These are phyloP conservation scores for Talaromyces amestolkiae DNA, from an alignment of 2,329 filamentous ascomycete genomes.

Conservation along the genomic window DNA sequence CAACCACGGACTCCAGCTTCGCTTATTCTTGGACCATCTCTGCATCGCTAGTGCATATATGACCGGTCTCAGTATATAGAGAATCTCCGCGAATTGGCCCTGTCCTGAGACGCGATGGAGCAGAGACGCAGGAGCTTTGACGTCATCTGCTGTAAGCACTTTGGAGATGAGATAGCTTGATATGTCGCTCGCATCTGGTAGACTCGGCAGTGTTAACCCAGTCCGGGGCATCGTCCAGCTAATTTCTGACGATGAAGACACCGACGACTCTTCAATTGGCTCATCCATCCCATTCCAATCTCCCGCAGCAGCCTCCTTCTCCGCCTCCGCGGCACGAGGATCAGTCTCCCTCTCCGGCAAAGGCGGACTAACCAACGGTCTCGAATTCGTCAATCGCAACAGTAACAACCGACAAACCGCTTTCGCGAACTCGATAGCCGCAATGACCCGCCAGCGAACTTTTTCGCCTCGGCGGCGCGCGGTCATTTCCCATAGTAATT, in stretches of 20 bases:
- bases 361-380: slow-evolving; percentile 77
- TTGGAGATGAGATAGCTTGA: slow-evolving; percentile 83
- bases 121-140: slow-evolving; percentile 84
- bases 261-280: slow-evolving; percentile 34
- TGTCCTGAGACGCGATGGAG: slow-evolving; percentile 71
- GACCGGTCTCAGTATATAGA: slow-evolving; percentile 87
- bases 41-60: slow-evolving; percentile 82
- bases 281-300: slow-evolving; percentile 51
- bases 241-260: slow-evolving; percentile 34
- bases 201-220: slow-evolving; percentile 74
- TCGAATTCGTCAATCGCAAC: slow-evolving; percentile 75
- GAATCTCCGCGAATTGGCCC: slow-evolving; percentile 80
- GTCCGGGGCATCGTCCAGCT: slow-evolving; percentile 95
- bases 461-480: slow-evolving; percentile 80
- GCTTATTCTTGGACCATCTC: slow-evolving; percentile 66
- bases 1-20: slow-evolving; percentile 89
- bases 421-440: slow-evolving; percentile 81
- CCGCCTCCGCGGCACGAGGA: slow-evolving; percentile 56
- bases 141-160: slow-evolving; percentile 91
- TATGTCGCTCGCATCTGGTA: slow-evolving; percentile 79
- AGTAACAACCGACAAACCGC: slow-evolving; percentile 78
- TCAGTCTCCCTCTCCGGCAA: slow-evolving; percentile 83
- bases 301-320: slow-evolving; percentile 47
- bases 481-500: slow-evolving; percentile 96
- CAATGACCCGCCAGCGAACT: slow-evolving; percentile 79